Conservation (phyloP, 1,139 yeast species). For the Petasospora rhodanensis region DNA sequence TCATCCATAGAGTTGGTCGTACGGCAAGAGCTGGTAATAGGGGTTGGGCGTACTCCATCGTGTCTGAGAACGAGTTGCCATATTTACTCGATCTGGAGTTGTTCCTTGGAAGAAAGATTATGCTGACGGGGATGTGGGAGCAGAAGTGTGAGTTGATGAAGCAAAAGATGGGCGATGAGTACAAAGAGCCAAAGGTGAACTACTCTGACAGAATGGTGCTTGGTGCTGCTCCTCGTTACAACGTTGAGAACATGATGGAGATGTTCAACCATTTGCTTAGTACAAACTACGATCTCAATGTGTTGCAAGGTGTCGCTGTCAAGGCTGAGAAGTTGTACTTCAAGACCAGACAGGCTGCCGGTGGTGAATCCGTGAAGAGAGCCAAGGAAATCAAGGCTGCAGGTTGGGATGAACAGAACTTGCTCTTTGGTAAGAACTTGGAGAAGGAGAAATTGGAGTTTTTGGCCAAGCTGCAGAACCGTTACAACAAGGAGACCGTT, state of each 20-base stretch:
- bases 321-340: slow-evolving; percentile 87
- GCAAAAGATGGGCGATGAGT: slow-evolving; percentile 34
- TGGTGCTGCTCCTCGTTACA: slow-evolving; percentile 75
- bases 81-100: slow-evolving; percentile 86
- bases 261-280: slow-evolving; percentile 57
- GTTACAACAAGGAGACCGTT: slow-evolving; percentile 81
- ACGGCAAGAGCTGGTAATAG: slow-evolving; percentile 98
- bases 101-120: slow-evolving; percentile 78
- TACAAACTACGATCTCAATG: slow-evolving; percentile 65
- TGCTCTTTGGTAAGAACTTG: slow-evolving; percentile 65
- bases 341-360: slow-evolving; percentile 83
- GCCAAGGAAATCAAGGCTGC: slow-evolving; percentile 73
- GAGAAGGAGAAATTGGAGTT: slow-evolving; percentile 75
- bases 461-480: slow-evolving; percentile 62
- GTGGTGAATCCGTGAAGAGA: slow-evolving; percentile 77
- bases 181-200: slow-evolving; percentile 51
- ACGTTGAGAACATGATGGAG: slow-evolving; percentile 70
- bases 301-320: slow-evolving; percentile 63
- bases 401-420: slow-evolving; percentile 88
- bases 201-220: slow-evolving; percentile 76
- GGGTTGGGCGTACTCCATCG: slow-evolving; percentile 96
- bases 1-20: slow-evolving; percentile 97
- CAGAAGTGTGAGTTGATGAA: slow-evolving; percentile 50
- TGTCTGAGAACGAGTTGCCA: slow-evolving; percentile 82
- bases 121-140: slow-evolving; percentile 66